Evolutionary conservation across 2,329 filamentous ascomycete species (phyloP), one percentile per base, ranked within the genome.

Genomic region (Xylaria sp.): DNA sequence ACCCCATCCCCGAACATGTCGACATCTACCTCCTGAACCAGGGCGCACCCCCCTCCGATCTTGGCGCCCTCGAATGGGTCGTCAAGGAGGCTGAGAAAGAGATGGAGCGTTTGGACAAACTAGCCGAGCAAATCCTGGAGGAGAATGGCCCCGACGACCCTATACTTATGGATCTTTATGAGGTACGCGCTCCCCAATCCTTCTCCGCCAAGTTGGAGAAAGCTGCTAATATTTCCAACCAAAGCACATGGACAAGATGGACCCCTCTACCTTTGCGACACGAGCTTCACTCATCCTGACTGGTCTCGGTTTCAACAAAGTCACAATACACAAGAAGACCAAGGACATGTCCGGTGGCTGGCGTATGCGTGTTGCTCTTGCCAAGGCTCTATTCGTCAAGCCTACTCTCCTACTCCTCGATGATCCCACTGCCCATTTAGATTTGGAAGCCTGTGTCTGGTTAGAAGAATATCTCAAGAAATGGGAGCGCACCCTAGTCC

Each of bases 341-440:
- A 99, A 98, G 89, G 96, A 99, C 81, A 99, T 99, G 96, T 99
- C 96, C 73, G 96, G 96, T 93, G 96, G 96, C 76, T 99, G 96
- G 96, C 90, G 95, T 86, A 99, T 99, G 96, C 93, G 96, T 88
- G 96, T 99, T 66, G 96, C 96, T 65, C 90, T 99, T 68, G 96
- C 88, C 79, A 97, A 98, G 87, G 96, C 96, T 65, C 90, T 99
- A 60, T 99, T 99, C 85, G 95, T 99, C 83, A 97, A 96, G 88
- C 96, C 96, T 39, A 96, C 94, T 20, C 87, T 99, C 65, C 89
- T 99, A 57, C 88, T 99, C 73, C 94, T 99, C 76, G 96, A 99
- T 80, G 96, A 99, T 85, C 96, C 96, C 49, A 99, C 96, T 72
- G 96, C 96, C 78, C 96, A 99, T 89, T 92, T 99, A 89, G 96